Evolutionary conservation across 1,139 yeast genomes (phyloP).

Genomic region (Hanseniaspora gamundiae): DNA sequence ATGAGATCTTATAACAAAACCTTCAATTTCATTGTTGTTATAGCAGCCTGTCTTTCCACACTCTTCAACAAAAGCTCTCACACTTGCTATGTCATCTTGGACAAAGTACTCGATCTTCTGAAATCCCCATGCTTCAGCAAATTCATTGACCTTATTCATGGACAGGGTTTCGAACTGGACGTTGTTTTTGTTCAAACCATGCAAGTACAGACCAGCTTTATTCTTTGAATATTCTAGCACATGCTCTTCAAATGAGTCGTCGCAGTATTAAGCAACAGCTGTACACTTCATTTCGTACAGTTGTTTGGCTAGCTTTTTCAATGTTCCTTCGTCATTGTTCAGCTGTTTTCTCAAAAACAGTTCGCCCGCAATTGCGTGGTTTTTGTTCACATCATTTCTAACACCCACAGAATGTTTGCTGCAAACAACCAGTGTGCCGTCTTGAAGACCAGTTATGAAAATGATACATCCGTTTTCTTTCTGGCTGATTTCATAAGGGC

Average conservation of each 20-base stretch:
- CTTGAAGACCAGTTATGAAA: conserved; percentile 61
- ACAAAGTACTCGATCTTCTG: conserved; percentile 37
- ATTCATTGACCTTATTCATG: conserved; percentile 42
- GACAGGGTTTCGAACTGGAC: conserved; percentile 53
- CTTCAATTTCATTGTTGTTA: conserved; percentile 68
- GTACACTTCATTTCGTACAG: conserved; percentile 48
- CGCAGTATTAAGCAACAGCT: conserved; percentile 88
- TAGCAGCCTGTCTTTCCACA: conserved; percentile 62
- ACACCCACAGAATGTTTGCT: conserved; percentile 83
- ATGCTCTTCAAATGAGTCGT: conserved; percentile 90
- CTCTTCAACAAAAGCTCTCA: conserved; percentile 41
- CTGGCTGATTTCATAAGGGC: conserved; percentile 71
- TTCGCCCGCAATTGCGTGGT: conserved; percentile 72
- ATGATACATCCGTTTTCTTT: conserved; percentile 94
- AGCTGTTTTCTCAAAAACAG: conserved; percentile 45
- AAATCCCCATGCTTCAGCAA: conserved; percentile 69
- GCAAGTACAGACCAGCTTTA: conserved; percentile 70
- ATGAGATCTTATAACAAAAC: conserved; percentile 73
- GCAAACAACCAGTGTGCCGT: conserved; percentile 69
- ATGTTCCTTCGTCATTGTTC: conserved; percentile 26
- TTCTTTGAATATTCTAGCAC: conserved; percentile 61
- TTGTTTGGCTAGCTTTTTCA: conserved; percentile 41
- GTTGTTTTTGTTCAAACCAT: conserved; percentile 70
- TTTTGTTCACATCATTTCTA: conserved; percentile 39
- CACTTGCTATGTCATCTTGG: conserved; percentile 28